These are phyloP conservation scores for Poterioochromonas sp. DNA, from an alignment of 352 stramenopile species.

Conservation along the genomic window DNA sequence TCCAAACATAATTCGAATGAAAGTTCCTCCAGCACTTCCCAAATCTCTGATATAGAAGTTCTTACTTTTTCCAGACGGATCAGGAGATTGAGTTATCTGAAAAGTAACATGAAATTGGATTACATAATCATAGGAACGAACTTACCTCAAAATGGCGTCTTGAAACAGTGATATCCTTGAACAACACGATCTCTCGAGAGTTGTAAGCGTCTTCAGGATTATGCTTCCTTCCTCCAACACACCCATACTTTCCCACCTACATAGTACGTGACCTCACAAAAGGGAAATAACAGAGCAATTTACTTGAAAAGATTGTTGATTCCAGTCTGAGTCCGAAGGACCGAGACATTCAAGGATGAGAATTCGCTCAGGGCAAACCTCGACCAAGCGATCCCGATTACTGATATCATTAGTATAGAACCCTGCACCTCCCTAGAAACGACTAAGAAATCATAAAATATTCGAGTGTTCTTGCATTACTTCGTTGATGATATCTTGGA, in stretches of 20 bases:
- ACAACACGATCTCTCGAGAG: conserved; percentile 42
- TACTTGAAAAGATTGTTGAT: conserved; percentile 49
- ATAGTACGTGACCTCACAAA: background rate
- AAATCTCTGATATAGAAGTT: conserved; percentile 47
- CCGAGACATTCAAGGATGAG: conserved; percentile 46
- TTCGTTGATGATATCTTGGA: conserved; percentile 49
- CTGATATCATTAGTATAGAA: conserved; percentile 26
- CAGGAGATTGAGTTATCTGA: background rate
- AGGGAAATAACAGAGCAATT: background rate
- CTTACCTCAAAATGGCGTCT: conserved; percentile 50
- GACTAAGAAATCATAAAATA: background rate
- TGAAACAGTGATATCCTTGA: conserved; percentile 50
- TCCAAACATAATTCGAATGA: conserved; percentile 43
- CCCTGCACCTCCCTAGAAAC: conserved; percentile 6
- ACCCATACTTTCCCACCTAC: background rate
- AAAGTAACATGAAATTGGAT: background rate
- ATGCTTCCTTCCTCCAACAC: background rate
- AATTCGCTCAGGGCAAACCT: conserved; percentile 28
- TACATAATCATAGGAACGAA: background rate
- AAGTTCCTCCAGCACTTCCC: conserved; percentile 48
- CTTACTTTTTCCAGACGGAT: background rate
- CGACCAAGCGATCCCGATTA: conserved; percentile 9
- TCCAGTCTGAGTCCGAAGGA: conserved; percentile 48
- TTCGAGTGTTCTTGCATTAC: too few relatives aligned
- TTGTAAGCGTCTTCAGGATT: background rate